Evolutionary conservation across 1,139 yeast genomes (phyloP), one percentile per base, ranked within the genome.

Genomic region (Protomyces inouyei): DNA sequence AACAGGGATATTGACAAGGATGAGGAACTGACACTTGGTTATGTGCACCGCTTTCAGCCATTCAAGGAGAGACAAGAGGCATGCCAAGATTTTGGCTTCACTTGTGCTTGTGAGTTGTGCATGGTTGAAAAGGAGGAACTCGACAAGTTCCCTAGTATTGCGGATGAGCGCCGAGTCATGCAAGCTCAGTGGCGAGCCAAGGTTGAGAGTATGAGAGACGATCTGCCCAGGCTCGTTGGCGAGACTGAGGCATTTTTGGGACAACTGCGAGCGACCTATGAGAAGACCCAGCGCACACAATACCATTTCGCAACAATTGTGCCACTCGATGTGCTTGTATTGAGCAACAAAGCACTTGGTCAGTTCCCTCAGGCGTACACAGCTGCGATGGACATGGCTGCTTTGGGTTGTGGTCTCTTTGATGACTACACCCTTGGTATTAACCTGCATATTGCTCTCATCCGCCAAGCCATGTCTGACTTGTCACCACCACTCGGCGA

Each of bases 1-100:
- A 25, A 48, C 14, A 40, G 57, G 5, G 43, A 52, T 14, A 52
- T 59, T 12, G 36, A 8, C 18, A 38, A 37, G 10, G 63, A 55
- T 5, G 63, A 59, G 43, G 63, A 59, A 14, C 28, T 59, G 53
- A 59, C 63, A 12, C 46, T 59, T 10, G 56, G 63, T 4, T 59
- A 59, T 32, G 63, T 52, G 18, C 53, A 52, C 52, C 53, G 54
- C 10, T 32, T 52, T 16, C 52, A 59, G 35, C 45, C 23, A 23
- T 38, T 43, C 14, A 25, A 38, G 10, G 57, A 38, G n/a, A 23
- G 63, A 14, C 45, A 52, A 32, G 57, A 45, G 4, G 45, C 52
- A 16, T 59, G 25, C 21, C 25, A 43, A 18, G 63, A 59, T 21
- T 59, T 59, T 21, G 63, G 57, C 23, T 59, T 59, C 32, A 36